Evolutionary conservation across 805 yeast species (phyloP).

Genomic region (Candida sithepensis): DNA sequence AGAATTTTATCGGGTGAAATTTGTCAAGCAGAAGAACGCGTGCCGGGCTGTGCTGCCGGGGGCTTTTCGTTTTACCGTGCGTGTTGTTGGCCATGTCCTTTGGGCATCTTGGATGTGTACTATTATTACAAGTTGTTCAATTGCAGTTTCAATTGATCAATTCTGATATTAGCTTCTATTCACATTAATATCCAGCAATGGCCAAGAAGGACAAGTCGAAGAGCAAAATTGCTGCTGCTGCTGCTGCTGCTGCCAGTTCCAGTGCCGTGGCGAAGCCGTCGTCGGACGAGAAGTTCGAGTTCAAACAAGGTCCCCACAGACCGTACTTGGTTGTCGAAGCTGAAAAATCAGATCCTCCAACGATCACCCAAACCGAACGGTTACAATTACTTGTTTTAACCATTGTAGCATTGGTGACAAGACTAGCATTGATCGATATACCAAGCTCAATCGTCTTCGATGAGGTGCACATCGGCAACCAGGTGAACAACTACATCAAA

Average conservation of each 20-base stretch:
- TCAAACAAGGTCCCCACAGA: conserved; percentile 11
- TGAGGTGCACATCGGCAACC: conserved; percentile 90
- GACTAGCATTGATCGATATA: conserved; percentile 52
- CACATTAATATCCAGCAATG: too few relatives aligned
- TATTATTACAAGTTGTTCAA: too few relatives aligned
- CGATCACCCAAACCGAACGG: conserved; percentile 8
- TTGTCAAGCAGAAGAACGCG: neutral
- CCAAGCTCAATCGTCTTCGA: conserved; percentile 86
- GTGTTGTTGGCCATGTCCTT: neutral
- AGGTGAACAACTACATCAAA: conserved; percentile 71
- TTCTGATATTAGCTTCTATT: too few relatives aligned
- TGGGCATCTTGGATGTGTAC: too few relatives aligned
- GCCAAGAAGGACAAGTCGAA: neutral
- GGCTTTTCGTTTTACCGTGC: neutral
- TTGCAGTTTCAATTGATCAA: neutral
- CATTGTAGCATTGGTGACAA: conserved; percentile 44
- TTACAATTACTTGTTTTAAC: conserved; percentile 14
- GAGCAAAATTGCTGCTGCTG: too few relatives aligned
- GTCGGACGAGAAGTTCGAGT: neutral
- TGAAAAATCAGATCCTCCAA: neutral
- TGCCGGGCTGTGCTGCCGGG: too few relatives aligned
- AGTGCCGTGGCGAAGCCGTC: too few relatives aligned
- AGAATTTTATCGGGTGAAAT: neutral
- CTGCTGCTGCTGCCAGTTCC: too few relatives aligned
- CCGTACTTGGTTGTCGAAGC: conserved; percentile 5